A percentile compares a stretch with the other conserved stretches of the same genome.
Conservation (phyloP, 345 rosid species). For the Triadica sebifera region DNA sequence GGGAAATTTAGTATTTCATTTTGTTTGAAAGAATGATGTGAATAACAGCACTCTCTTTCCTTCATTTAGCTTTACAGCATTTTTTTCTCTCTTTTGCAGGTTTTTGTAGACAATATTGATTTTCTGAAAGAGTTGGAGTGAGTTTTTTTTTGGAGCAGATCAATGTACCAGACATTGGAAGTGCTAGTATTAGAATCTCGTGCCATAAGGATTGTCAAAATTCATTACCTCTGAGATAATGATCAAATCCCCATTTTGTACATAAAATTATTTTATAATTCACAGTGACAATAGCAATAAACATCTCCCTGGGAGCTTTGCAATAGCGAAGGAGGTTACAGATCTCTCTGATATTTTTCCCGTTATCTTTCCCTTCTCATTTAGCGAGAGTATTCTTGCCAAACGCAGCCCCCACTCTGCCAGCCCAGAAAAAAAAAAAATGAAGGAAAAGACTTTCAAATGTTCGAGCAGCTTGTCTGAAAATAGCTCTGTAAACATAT, state of each 20-base stretch:
- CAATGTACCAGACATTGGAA: not conserved
- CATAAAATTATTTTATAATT: constrained; percentile 17
- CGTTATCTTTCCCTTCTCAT: not conserved
- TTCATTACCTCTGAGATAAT: not conserved
- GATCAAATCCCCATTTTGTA: constrained; percentile 31
- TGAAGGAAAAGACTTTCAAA: not conserved
- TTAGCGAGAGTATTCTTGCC: not conserved
- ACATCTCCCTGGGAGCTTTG: constrained; percentile 18
- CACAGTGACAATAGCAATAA: constrained; percentile 11
- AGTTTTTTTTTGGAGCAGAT: constrained; percentile 29
- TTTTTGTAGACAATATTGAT: constrained; percentile 88
- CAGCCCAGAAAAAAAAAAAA: not conserved
- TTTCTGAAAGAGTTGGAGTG: constrained; percentile 88
- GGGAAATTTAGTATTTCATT: not conserved
- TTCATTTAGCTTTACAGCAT: not conserved
- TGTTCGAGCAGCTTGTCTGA: no score
- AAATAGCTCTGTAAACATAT: no score
- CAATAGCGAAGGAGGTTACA: constrained; percentile 20
- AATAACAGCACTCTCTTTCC: not conserved
- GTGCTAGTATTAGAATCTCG: not conserved
- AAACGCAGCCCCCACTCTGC: not conserved
- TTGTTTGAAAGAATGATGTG: not conserved
- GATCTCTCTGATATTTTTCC: constrained; percentile 8
- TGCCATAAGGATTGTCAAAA: constrained; percentile 14
- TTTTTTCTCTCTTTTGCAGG: constrained; percentile 36